Evolutionary conservation across 2,329 filamentous ascomycete genomes (phyloP), one percentile per base, ranked within the genome.

Genomic region (Pyricularia sp.): DNA sequence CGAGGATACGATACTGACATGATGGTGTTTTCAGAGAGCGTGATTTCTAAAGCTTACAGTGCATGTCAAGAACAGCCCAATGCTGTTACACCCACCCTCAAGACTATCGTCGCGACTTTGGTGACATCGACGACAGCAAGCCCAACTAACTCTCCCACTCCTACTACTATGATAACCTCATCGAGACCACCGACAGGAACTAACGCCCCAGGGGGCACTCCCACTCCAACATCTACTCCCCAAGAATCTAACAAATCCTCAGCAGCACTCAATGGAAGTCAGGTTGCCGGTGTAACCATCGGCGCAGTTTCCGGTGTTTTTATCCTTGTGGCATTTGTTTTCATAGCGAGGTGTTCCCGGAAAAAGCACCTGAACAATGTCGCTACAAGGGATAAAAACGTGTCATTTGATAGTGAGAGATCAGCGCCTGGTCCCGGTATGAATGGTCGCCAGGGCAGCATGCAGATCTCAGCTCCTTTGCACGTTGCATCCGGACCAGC

Each of bases 271-370:
- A 78, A 71, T 33, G 79, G 78, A 7, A 77, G 77, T 4, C 84
- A 88, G 71, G 81, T 90, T 65, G 83, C 82, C 23, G 88, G 88
- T 7, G 87, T 91, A 70, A 79, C 83, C 1, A 79, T 88, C 4
- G 88, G 86, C 6, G 79, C 82, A 12, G 80, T 82, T 4, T 84
- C 83, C 4, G 82, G 82, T 1, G 77, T 83, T 3, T 76, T 81
- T 4, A 72, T 89, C 23, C 83, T 81, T 6, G 73, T 86, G 31
- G 80, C 79, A 4, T 74, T 85, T 14, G 81, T 87, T 28, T 72
- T 85, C 9, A 68, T 85, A 17, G 79, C 80, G 3, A 78, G 82
- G 64, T 77, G 76, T 67, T 73, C 77, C 10, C 81, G 84, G n/a
- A 79, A 77, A 66, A 79, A 76, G 73, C 79, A 70, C 26, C 72